Base-by-base conservation (phyloP, 345 rosid species). In the Hibiscus mutabilis region DNA sequence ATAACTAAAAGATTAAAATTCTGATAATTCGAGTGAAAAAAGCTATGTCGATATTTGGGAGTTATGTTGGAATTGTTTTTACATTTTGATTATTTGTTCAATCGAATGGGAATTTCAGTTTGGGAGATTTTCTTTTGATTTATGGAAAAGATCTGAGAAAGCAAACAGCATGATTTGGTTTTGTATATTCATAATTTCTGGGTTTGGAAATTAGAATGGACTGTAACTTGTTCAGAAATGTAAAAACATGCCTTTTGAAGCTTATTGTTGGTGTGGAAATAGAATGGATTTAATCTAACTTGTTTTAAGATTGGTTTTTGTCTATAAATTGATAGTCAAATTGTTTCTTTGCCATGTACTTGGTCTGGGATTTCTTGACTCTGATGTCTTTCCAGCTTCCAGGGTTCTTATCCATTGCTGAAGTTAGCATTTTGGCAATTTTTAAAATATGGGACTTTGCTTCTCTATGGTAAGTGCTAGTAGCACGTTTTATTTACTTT, bases 371-470 rank as follows among this genome's bases (percentile, higher is more conserved):
- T 14, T 24, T 66, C 56, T 66, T 6, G 35, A 66, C 12, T 67
- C 51, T 67, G 58, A 49, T 27, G 25, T 13, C 25, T 49, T 67
- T 46, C 13, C 56, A 2, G n/a, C 21, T 78, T 61, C 63, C 74
- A 73, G 72, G 76, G 21, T 75, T 22, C 24, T 18, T 60, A 31
- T 53, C 11, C 37, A n/a, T 53, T 62, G 55, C 51, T 59, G 66
- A 71, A 6, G 60, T 52, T 22, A 47, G 47, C 14, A 0, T 68
- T 64, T 60, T 37, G 21, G 12, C 40, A 66, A 15, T 77, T 81
- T 24, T 74, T 77, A 70, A 47, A 49, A 70, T 49, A 87, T 87
- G 91, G 89, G 91, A 52, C 59, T 47, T 56, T 85, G 89, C 78
- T 76, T 80, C 69, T 35, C 74, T 60, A 85, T 71, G 88, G 91